A percentile compares a stretch with the other conserved stretches of the same genome.
Evolutionary conservation across 495 filamentous ascomycete species (phyloP).

Genomic region (Penicillium robsamsonii): DNA sequence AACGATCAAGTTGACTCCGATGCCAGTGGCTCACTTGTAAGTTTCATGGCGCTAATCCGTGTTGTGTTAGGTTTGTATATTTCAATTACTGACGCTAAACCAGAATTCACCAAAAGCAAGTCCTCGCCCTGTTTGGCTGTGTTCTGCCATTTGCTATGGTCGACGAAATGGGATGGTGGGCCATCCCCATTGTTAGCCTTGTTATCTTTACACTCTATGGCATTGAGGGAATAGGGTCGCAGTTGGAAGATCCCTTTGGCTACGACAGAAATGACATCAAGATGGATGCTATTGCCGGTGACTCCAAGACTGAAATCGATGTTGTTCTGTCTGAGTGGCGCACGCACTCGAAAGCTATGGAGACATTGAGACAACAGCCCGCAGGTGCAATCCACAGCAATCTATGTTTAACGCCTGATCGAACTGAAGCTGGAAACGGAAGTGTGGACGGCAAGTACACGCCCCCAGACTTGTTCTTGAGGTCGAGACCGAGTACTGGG

Average conservation of each 20-base stretch:
- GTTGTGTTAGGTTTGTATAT: neutral
- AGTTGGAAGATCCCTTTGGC: slow-evolving; percentile 76
- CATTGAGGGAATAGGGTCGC: slow-evolving; percentile 70
- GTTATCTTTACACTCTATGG: slow-evolving; percentile 73
- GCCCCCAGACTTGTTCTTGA: slow-evolving; percentile 42
- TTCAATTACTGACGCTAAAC: neutral
- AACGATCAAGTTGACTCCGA: slow-evolving; percentile 68
- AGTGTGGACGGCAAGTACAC: slow-evolving; percentile 18
- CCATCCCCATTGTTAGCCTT: slow-evolving; percentile 62
- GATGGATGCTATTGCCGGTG: slow-evolving; percentile 71
- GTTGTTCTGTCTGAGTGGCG: slow-evolving; percentile 66
- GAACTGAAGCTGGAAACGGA: slow-evolving; percentile 9
- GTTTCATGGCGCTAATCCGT: slow-evolving; percentile 14
- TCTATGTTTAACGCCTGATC: slow-evolving; percentile 10
- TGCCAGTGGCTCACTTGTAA: slow-evolving; percentile 72
- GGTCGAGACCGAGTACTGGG: slow-evolving; percentile 14
- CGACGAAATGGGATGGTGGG: slow-evolving; percentile 72
- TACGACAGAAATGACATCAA: slow-evolving; percentile 76
- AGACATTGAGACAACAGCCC: slow-evolving; percentile 6
- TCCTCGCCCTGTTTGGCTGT: slow-evolving; percentile 66
- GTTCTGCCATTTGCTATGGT: slow-evolving; percentile 76
- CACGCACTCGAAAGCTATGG: slow-evolving; percentile 28
- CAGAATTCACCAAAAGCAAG: slow-evolving; percentile 74
- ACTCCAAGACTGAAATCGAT: slow-evolving; percentile 61
- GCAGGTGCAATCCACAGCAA: slow-evolving; percentile 13